A percentile compares a stretch with the other conserved stretches of the same genome.
Evolutionary conservation across 352 stramenopile genomes (phyloP).

Genomic region (Globisporangium radiosum): DNA sequence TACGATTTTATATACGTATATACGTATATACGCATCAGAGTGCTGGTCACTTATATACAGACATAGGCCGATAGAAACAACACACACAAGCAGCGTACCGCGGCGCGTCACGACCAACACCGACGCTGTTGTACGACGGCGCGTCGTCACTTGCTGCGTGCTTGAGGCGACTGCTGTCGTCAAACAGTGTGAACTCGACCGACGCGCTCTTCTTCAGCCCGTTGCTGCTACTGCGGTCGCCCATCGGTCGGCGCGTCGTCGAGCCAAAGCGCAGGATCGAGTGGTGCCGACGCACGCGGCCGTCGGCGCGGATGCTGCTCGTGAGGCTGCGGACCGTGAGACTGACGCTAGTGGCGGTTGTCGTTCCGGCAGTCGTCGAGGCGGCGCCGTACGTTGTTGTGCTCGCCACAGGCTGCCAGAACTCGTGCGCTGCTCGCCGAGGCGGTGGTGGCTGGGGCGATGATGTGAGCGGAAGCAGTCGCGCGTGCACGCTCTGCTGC

Average conservation of each 20-base stretch:
- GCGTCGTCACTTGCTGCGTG: conserved; percentile 14
- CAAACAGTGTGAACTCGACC: conserved; percentile 62
- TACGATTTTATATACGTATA: background rate
- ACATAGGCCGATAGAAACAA: background rate
- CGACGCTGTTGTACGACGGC: conserved; percentile 29
- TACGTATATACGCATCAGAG: background rate
- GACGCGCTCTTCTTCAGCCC: conserved; percentile 53
- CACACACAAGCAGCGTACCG: conserved; percentile 20
- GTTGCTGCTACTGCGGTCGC: conserved; percentile 10
- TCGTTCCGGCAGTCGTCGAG: background rate
- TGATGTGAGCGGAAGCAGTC: conserved; percentile 3
- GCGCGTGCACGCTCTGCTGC: conserved; percentile 4
- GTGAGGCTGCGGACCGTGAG: background rate
- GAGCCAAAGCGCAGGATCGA: conserved; percentile 68
- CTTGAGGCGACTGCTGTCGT: conserved; percentile 25
- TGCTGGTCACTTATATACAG: background rate
- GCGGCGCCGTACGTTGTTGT: background rate
- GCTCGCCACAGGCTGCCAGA: background rate
- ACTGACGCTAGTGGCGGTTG: background rate
- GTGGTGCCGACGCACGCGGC: conserved; percentile 22
- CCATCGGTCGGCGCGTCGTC: conserved; percentile 14
- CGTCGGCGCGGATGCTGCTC: conserved; percentile 14
- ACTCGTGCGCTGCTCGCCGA: background rate
- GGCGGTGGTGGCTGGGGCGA: background rate
- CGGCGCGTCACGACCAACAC: conserved; percentile 29